Evolutionary conservation across 1,284 basidiomycete genomes (phyloP).

Genomic region (Heterobasidion occidentale): DNA sequence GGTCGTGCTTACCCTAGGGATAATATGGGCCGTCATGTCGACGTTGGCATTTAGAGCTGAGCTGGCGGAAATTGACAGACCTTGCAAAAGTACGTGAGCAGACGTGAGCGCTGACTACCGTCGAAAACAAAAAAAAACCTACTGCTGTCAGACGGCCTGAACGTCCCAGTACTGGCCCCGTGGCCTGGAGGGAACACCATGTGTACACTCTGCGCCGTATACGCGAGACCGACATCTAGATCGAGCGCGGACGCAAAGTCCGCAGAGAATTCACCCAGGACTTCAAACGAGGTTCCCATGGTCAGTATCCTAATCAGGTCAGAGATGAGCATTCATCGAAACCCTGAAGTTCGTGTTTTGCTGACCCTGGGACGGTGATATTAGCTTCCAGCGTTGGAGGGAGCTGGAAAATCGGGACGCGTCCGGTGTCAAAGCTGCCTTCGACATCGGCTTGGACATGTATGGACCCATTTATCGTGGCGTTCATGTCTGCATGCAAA

Average conservation of each 20-base stretch:
- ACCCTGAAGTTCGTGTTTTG: no score
- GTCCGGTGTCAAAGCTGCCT: background rate
- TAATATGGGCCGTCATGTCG: conserved; percentile 36
- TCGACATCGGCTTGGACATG: background rate
- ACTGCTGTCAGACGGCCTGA: background rate
- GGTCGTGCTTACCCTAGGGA: conserved; percentile 26
- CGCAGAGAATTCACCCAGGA: background rate
- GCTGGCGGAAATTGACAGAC: conserved; percentile 8
- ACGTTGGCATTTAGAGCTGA: background rate
- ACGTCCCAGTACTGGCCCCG: background rate
- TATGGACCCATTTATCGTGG: background rate
- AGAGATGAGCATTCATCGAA: no score
- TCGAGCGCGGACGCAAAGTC: background rate
- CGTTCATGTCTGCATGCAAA: background rate
- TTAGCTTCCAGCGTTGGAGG: background rate
- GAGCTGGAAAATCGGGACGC: background rate
- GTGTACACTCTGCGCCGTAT: background rate
- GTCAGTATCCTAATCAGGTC: background rate
- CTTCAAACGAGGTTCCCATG: background rate
- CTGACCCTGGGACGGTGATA: background rate
- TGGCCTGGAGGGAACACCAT: background rate
- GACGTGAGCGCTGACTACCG: background rate
- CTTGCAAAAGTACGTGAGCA: background rate
- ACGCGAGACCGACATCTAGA: background rate
- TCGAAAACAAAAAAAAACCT: background rate